Evolutionary conservation across 2,329 filamentous ascomycete genomes (phyloP).

Genomic region (Trichoderma gracile): DNA sequence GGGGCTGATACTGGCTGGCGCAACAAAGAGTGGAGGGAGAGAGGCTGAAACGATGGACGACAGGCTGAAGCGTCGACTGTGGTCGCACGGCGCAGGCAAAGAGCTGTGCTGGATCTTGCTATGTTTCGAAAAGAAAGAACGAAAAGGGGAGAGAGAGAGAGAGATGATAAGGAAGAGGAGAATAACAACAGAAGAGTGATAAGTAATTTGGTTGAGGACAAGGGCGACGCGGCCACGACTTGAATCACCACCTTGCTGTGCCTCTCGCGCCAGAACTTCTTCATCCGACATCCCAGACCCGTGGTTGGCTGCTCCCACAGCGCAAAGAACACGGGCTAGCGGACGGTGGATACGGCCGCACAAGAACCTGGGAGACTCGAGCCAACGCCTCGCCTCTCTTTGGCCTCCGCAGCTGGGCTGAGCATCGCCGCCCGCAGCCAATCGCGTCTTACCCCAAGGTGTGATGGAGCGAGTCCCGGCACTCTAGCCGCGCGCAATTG

Average conservation of each 20-base stretch:
- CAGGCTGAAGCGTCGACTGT: too few species aligned
- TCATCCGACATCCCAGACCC: not conserved
- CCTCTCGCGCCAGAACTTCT: too few species aligned
- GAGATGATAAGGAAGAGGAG: not conserved
- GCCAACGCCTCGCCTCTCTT: slow-evolving; percentile 1
- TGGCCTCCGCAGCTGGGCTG: slow-evolving; percentile 19
- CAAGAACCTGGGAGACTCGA: too few species aligned
- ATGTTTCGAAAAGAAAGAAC: not conserved
- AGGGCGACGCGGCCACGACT: slow-evolving; percentile 18
- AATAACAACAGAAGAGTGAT: not conserved
- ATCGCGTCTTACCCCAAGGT: slow-evolving; percentile 5
- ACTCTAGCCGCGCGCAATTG: slow-evolving; percentile 20
- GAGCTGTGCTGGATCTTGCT: not conserved
- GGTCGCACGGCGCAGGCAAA: not conserved
- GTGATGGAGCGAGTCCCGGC: slow-evolving; percentile 1
- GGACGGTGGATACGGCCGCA: slow-evolving; percentile 11
- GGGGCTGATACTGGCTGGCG: not conserved
- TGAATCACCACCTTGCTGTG: too few species aligned
- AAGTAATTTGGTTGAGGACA: not conserved
- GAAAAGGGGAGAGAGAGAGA: not conserved
- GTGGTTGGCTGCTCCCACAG: slow-evolving; percentile 17
- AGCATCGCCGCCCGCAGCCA: not conserved
- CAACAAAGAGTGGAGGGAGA: not conserved
- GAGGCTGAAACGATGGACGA: not conserved
- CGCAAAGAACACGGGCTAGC: slow-evolving; percentile 1